phyloP scores from a whole-genome alignment of 768 basidiomycete species.

The Jaapia argillacea region DNA sequence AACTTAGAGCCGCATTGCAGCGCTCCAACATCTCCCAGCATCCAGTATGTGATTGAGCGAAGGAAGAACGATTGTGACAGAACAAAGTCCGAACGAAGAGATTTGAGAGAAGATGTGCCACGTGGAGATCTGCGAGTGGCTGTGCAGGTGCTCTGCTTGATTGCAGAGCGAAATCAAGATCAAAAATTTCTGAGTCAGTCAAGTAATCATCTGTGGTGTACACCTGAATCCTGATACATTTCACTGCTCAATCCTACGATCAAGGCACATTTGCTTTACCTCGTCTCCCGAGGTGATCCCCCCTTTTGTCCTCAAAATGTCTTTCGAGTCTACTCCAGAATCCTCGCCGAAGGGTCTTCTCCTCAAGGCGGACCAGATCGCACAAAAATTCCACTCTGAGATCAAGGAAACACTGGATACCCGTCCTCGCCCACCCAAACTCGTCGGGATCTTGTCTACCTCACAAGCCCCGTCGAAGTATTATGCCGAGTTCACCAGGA shows the following conservation, averaged over 20 bases:
- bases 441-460: constrained; percentile 89
- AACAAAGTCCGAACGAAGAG: too few species aligned
- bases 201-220: too few species aligned
- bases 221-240: neutral
- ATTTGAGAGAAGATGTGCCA: too few species aligned
- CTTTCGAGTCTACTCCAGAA: neutral
- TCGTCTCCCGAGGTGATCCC: neutral
- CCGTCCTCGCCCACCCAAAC: constrained; percentile 43
- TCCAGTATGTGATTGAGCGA: too few species aligned
- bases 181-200: too few species aligned
- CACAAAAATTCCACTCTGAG: constrained; percentile 60
- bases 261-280: neutral
- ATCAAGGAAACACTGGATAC: constrained; percentile 38
- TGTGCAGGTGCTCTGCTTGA: too few species aligned
- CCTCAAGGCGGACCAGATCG: constrained; percentile 71
- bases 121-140: too few species aligned
- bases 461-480: constrained; percentile 67
- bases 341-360: constrained; percentile 39
- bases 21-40: too few species aligned
- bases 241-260: neutral
- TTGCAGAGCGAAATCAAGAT: too few species aligned
- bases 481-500: constrained; percentile 87
- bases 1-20: too few species aligned
- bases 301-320: too few species aligned
- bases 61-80: too few species aligned